Percentiles rank a stretch among this genome's conserved stretches.
phyloP scores from a whole-genome alignment of 2,329 filamentous ascomycete species.

The Septoria linicola region DNA sequence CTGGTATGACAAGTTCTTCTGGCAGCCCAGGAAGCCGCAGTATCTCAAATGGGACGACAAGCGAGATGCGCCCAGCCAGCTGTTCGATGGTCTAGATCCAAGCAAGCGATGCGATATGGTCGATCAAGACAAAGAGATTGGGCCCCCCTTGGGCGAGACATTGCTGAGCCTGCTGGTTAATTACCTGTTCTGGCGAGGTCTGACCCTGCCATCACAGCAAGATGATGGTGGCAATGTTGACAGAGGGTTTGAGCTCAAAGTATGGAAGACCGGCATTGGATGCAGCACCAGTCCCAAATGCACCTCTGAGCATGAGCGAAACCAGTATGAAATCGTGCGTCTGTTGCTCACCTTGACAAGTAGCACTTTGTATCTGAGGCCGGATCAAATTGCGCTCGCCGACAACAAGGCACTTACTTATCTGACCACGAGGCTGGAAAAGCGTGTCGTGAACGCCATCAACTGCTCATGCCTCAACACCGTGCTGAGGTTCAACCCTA shows the following conservation, averaged over 20 bases:
- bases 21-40: constrained; percentile 50
- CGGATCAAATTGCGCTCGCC: constrained; percentile 72
- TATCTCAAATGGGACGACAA: constrained; percentile 31
- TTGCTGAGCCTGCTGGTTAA: constrained; percentile 87
- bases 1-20: constrained; percentile 96
- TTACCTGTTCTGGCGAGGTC: constrained; percentile 84
- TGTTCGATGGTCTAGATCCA: constrained; percentile 42
- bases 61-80: constrained; percentile 29
- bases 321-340: constrained; percentile 84
- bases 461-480: constrained; percentile 94
- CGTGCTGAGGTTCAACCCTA: constrained; percentile 92
- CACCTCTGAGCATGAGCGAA: constrained; percentile 89
- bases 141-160: constrained; percentile 86
- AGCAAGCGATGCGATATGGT: constrained; percentile 53
- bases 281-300: constrained; percentile 87
- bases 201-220: constrained; percentile 67
- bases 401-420: constrained; percentile 85
- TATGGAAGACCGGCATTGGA: constrained; percentile 97
- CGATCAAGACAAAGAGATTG: constrained; percentile 59
- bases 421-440: constrained; percentile 81
- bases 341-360: constrained; percentile 82
- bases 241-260: constrained; percentile 75
- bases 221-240: constrained; percentile 30
- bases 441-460: constrained; percentile 85
- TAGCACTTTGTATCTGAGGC: constrained; percentile 89